Evolutionary conservation across 2,329 filamentous ascomycete genomes (phyloP).

Genomic region (Pseudocercospora eumusae): DNA sequence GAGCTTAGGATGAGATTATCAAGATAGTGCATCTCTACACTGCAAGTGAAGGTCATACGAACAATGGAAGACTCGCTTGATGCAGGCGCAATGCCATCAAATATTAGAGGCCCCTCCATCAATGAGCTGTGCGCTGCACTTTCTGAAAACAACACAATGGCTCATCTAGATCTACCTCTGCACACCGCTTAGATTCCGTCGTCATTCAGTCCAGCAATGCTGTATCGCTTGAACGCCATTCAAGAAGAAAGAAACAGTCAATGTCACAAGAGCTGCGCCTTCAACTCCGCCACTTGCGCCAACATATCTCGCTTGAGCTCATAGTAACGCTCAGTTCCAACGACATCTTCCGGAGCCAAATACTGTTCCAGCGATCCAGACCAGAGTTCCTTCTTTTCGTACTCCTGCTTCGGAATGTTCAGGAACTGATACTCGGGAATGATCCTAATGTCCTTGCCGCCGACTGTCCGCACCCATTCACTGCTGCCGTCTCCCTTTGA

Average conservation of each 20-base stretch:
- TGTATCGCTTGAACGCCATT: background rate
- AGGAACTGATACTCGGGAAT: conserved; percentile 18
- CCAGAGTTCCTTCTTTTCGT: conserved; percentile 17
- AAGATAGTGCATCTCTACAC: background rate
- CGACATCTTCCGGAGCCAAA: conserved; percentile 13
- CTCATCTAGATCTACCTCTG: background rate
- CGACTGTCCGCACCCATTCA: conserved; percentile 15
- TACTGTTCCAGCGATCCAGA: conserved; percentile 17
- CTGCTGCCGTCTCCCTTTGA: background rate
- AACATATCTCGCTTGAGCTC: conserved; percentile 12
- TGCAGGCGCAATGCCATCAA: background rate
- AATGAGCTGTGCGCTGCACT: background rate
- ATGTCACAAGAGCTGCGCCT: background rate
- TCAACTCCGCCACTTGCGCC: conserved; percentile 2
- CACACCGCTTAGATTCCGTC: background rate
- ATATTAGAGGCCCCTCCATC: background rate
- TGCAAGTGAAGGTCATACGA: no score
- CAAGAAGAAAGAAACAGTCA: background rate
- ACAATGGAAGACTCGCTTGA: background rate
- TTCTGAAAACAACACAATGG: background rate
- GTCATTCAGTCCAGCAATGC: background rate
- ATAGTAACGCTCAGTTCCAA: conserved; percentile 8
- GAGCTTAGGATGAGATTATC: background rate
- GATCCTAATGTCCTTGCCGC: conserved; percentile 10
- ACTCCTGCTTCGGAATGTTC: conserved; percentile 9